These are phyloP conservation scores for Capsicum rhomboideum DNA, from an alignment of 257 asterid species.

Conservation along the genomic window DNA sequence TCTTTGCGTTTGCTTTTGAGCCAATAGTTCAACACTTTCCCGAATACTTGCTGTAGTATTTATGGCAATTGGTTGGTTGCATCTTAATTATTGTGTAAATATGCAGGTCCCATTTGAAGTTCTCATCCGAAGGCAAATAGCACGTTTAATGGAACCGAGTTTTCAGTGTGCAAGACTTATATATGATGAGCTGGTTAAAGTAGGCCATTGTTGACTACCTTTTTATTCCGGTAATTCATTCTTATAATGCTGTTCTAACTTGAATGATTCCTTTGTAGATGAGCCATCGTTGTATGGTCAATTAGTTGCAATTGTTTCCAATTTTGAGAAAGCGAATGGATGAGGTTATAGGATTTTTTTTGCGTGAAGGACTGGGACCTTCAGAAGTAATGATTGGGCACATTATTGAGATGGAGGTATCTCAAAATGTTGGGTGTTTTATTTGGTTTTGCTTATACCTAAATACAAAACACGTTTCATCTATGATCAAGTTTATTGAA, in stretches of 20 bases:
- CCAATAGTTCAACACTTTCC: not conserved
- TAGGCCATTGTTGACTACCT: slow-evolving; percentile 3
- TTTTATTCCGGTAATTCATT: not conserved
- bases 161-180: slow-evolving; percentile 91
- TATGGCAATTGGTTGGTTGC: not conserved
- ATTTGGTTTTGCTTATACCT: not conserved
- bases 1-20: not conserved
- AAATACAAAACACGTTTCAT: not conserved
- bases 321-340: slow-evolving; percentile 64
- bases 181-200: slow-evolving; percentile 91
- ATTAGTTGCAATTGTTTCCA: slow-evolving; percentile 82
- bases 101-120: slow-evolving; percentile 90
- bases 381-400: slow-evolving; percentile 78
- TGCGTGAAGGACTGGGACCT: slow-evolving; percentile 78
- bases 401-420: slow-evolving; percentile 87
- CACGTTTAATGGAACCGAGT: slow-evolving; percentile 90
- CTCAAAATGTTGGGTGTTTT: not conserved
- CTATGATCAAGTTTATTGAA: not conserved
- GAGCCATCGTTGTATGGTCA: slow-evolving; percentile 75
- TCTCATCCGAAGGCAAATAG: slow-evolving; percentile 78
- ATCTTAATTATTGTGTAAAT: not conserved
- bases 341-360: slow-evolving; percentile 59
- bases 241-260: not conserved
- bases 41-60: not conserved
- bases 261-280: slow-evolving; percentile 33